Evolutionary conservation across 352 stramenopile species (phyloP).

Genomic region (Phytophthora pini): DNA sequence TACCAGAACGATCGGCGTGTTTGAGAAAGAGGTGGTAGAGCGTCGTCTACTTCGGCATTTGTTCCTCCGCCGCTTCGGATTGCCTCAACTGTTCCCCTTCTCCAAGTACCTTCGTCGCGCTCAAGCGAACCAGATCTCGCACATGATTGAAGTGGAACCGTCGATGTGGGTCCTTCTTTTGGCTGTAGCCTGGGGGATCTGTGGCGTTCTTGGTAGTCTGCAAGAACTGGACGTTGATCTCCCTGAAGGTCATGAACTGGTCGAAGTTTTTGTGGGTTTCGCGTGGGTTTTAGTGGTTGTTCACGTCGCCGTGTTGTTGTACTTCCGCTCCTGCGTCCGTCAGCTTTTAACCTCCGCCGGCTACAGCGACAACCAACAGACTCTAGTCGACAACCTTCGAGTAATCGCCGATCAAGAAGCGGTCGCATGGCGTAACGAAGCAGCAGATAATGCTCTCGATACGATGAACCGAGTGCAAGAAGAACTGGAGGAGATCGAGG

Average conservation of each 20-base stretch:
- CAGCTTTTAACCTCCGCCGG: constrained; percentile 45
- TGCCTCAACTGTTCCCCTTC: constrained; percentile 70
- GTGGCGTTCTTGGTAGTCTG: constrained; percentile 23
- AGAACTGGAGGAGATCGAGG: constrained; percentile 33
- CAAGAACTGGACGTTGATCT: constrained; percentile 14
- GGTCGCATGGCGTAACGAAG: constrained; percentile 25
- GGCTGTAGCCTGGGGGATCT: constrained; percentile 50
- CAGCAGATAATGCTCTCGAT: constrained; percentile 19
- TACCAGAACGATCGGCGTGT: neutral
- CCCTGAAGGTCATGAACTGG: constrained; percentile 35
- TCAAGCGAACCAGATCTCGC: constrained; percentile 79
- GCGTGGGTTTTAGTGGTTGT: constrained; percentile 41
- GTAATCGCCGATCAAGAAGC: constrained; percentile 30
- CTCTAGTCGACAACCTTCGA: constrained; percentile 14
- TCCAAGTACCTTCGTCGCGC: constrained; percentile 78
- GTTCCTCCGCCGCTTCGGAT: constrained; percentile 49
- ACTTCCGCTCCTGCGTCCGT: constrained; percentile 43
- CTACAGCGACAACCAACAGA: constrained; percentile 25
- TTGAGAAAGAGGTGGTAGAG: constrained; percentile 33
- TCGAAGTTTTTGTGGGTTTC: constrained; percentile 45
- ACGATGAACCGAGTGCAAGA: constrained; percentile 34
- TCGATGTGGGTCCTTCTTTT: constrained; percentile 71
- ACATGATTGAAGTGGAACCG: constrained; percentile 82
- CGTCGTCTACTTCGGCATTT: constrained; percentile 52
- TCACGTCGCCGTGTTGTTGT: constrained; percentile 43